Conservation (phyloP, 768 basidiomycete genomes). For the Daedalea quercina region DNA sequence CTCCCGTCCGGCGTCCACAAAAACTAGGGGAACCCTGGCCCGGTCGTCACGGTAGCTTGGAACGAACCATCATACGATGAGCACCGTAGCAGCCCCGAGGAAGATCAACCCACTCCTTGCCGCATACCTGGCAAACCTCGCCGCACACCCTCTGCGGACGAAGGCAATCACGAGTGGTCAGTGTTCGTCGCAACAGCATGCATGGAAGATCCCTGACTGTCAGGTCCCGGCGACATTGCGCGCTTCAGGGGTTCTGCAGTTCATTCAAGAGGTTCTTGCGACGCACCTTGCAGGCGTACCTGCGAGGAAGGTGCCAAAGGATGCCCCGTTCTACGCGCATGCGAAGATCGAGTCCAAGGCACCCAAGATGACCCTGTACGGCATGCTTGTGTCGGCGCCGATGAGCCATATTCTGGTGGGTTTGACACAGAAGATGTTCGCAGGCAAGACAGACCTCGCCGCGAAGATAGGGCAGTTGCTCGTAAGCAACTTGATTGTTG, state of each 20-base stretch:
- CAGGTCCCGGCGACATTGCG: neutral
- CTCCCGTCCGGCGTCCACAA: too few relatives aligned
- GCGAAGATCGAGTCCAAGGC: constrained; percentile 64
- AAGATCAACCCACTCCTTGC: constrained; percentile 45
- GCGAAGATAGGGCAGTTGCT: constrained; percentile 69
- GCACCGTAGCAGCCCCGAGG: constrained; percentile 15
- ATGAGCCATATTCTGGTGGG: constrained; percentile 71
- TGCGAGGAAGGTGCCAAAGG: constrained; percentile 38
- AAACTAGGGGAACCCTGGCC: too few relatives aligned
- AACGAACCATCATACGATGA: constrained; percentile 10
- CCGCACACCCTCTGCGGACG: constrained; percentile 66
- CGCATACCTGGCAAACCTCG: constrained; percentile 66
- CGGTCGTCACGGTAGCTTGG: neutral
- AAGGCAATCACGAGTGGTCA: constrained; percentile 72
- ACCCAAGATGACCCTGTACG: constrained; percentile 79
- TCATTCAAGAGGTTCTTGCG: constrained; percentile 76
- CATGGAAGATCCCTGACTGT: neutral
- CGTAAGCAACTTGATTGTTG: constrained; percentile 67
- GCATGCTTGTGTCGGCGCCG: constrained; percentile 79
- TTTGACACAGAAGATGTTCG: constrained; percentile 66
- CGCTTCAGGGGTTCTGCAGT: constrained; percentile 28
- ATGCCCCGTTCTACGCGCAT: constrained; percentile 47
- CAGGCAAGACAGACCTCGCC: constrained; percentile 57
- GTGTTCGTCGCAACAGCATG: constrained; percentile 7
- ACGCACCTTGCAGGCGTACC: constrained; percentile 63